Percentiles rank a stretch among this genome's conserved stretches.
These are phyloP conservation scores for Mallotus nudiflorus DNA, from an alignment of 345 rosid species.

Conservation along the genomic window DNA sequence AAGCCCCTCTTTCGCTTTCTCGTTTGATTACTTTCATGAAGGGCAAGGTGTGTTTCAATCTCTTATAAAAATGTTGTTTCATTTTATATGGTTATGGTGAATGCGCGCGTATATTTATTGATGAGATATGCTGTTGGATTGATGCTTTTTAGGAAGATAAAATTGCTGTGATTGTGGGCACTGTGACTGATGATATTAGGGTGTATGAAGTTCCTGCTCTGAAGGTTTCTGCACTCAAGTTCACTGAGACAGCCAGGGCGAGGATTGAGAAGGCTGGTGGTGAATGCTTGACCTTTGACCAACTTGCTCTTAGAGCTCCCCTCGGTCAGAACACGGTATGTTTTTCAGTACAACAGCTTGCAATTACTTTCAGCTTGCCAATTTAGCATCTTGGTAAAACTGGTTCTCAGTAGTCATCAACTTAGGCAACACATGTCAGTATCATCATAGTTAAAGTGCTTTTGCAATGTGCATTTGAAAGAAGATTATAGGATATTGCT, in stretches of 20 bases:
- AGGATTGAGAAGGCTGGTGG: constrained; percentile 99
- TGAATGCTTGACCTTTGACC: constrained; percentile 94
- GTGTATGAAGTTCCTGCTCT: constrained; percentile 78
- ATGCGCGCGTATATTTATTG: background rate
- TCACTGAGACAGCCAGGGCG: constrained; percentile 91
- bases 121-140: background rate
- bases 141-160: constrained; percentile 53
- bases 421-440: background rate
- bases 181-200: constrained; percentile 81
- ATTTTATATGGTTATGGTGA: too few relatives aligned
- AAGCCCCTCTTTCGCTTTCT: constrained; percentile 87
- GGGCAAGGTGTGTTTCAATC: constrained; percentile 58
- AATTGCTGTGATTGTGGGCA: constrained; percentile 84
- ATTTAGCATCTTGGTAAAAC: background rate
- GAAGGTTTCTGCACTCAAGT: constrained; percentile 84
- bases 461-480: background rate
- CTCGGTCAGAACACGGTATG: constrained; percentile 93
- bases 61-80: background rate
- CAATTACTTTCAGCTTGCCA: background rate
- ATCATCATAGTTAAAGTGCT: too few relatives aligned
- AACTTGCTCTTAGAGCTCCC: constrained; percentile 88
- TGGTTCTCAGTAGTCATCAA: background rate
- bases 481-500: background rate
- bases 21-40: constrained; percentile 60
- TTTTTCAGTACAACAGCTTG: background rate